Conservation (phyloP, 441 rosid species). For the Populus trichocarpa region DNA sequence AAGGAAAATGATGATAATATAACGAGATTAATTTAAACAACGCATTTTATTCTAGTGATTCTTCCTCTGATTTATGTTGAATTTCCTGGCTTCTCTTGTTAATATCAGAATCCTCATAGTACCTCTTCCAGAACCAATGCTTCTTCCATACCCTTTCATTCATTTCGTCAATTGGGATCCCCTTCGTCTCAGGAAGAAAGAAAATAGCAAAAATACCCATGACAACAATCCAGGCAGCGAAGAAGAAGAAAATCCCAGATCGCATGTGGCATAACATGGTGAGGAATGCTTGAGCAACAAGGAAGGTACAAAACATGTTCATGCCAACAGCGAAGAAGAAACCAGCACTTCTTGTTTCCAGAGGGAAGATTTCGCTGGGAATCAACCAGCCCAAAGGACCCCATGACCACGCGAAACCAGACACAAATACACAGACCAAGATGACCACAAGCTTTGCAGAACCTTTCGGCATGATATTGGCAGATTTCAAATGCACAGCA, state of each 20-base stretch:
- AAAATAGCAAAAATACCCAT: conserved; percentile 31
- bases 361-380: conserved; percentile 56
- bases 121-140: conserved; percentile 60
- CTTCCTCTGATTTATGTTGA: not conserved
- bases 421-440: conserved; percentile 44
- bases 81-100: not conserved
- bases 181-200: conserved; percentile 63
- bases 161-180: conserved; percentile 65
- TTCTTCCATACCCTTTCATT: conserved; percentile 52
- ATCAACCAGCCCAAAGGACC: conserved; percentile 78
- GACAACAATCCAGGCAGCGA: conserved; percentile 33
- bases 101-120: conserved; percentile 7
- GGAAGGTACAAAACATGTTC: conserved; percentile 69
- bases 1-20: not conserved
- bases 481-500: conserved; percentile 23
- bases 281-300: conserved; percentile 63
- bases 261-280: conserved; percentile 54
- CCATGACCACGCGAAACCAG: conserved; percentile 82
- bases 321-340: conserved; percentile 54
- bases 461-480: conserved; percentile 25
- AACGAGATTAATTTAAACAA: not conserved
- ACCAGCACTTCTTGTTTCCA: conserved; percentile 57
- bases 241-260: conserved; percentile 54
- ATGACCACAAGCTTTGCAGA: conserved; percentile 30
- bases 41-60: not conserved